A percentile compares a stretch with the other conserved stretches of the same genome.
These are phyloP conservation scores for Mytilinidion resinicola DNA, from an alignment of 495 filamentous ascomycete species.

Conservation along the genomic window DNA sequence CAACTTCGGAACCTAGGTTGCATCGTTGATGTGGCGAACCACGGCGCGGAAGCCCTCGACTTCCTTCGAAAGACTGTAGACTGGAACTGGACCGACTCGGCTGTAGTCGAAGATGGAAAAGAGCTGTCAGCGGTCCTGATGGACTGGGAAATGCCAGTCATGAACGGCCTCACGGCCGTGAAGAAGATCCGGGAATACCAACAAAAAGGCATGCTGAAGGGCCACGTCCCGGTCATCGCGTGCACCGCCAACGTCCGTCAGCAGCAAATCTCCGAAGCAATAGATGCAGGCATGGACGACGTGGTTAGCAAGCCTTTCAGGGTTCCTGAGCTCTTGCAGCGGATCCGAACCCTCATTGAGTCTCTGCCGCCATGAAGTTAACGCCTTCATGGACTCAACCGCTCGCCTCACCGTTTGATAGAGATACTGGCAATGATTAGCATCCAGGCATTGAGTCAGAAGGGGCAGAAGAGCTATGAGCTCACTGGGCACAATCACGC, in stretches of 20 bases:
- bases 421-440: too few relatives aligned
- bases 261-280: constrained; percentile 27
- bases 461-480: too few relatives aligned
- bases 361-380: neutral
- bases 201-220: constrained; percentile 15
- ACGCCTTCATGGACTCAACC: too few relatives aligned
- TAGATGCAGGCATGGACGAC: constrained; percentile 33
- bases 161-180: constrained; percentile 30
- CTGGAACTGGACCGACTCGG: constrained; percentile 6
- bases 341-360: constrained; percentile 5
- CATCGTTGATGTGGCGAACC: constrained; percentile 31
- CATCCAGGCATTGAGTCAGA: too few relatives aligned
- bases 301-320: constrained; percentile 20
- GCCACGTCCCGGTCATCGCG: constrained; percentile 26
- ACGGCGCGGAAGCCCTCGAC: constrained; percentile 33
- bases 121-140: constrained; percentile 29
- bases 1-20: constrained; percentile 27
- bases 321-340: constrained; percentile 6
- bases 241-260: constrained; percentile 33
- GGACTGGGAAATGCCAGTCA: constrained; percentile 37
- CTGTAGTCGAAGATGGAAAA: neutral
- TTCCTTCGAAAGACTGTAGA: constrained; percentile 14
- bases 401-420: too few relatives aligned
- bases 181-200: constrained; percentile 26
- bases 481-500: too few relatives aligned